Evolutionary conservation across 164 flowering plant species (phyloP), one percentile per base, ranked within the genome.

Genomic region (Piper betle): DNA sequence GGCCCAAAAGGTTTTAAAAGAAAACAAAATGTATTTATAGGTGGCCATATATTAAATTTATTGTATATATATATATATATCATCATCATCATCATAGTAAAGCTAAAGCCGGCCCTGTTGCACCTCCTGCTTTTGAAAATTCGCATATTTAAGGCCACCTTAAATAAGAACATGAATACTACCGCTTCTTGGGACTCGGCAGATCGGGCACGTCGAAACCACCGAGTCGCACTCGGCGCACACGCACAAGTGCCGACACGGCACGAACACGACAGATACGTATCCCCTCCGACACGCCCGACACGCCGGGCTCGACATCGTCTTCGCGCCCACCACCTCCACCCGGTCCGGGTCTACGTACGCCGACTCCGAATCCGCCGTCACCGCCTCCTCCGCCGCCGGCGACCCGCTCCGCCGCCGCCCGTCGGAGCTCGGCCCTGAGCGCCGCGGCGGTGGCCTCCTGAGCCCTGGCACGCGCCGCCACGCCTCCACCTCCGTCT

Each of bases 301-400:
- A 46, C 96, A 85, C 39, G 8, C 3, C 43, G 52, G 19, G 4
- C 62, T 37, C 33, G 17, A 37, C 17, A 25, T 25, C 33, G 33
- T 25, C 33, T 25, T 25, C 33, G 60, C 40, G 15, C 39, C 8
- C 63, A 52, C 68, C 8, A 17, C 68, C 17, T 64, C 69, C 50
- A 55, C 58, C 37, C 84, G 70, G 19, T 76, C 86, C 57, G 91
- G 96, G 73, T 85, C 96, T 2, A 79, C 66, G 68, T 78, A 74
- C 0, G 78, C 86, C 54, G 96, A 88, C 72, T 84, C 90, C 55
- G 86, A 86, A 67, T 88, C 96, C 62, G 86, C 97, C 33, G 78
- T 87, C 58, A 68, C 66, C 5, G 37, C 70, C 61, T 61, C 53
- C 39, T 50, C 58, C 62, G 4, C 39, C 66, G 6, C 71, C 63